These are phyloP conservation scores for Penicillium sp. DNA, from an alignment of 2,329 filamentous ascomycete genomes.

Conservation along the genomic window DNA sequence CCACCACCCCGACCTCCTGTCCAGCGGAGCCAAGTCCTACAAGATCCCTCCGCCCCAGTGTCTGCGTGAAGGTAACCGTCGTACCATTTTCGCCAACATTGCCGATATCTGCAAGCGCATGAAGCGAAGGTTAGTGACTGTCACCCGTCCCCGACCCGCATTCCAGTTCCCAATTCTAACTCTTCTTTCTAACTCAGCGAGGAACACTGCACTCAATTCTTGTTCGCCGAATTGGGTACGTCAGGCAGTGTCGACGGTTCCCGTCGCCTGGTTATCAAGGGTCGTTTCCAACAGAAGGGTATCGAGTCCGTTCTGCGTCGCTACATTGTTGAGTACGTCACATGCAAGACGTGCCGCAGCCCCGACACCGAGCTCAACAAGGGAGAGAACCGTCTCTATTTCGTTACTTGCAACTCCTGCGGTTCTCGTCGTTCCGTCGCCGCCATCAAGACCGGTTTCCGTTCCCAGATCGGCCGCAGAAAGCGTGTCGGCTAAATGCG, in stretches of 20 bases:
- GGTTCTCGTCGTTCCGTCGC: constrained; percentile 82
- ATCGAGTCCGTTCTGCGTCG: constrained; percentile 86
- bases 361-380: constrained; percentile 96
- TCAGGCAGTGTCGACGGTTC: constrained; percentile 91
- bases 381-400: constrained; percentile 98
- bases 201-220: constrained; percentile 93
- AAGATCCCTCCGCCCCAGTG: constrained; percentile 99
- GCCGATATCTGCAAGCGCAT: constrained; percentile 98
- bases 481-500: constrained; percentile 75
- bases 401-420: constrained; percentile 93
- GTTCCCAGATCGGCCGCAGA: constrained; percentile 97
- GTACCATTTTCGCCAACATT: constrained; percentile 99
- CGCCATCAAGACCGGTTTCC: constrained; percentile 99
- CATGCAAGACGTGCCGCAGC: constrained; percentile 95
- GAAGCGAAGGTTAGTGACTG: constrained; percentile 62
- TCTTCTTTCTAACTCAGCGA: constrained; percentile 55
- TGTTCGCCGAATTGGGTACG: constrained; percentile 97
- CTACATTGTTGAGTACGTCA: constrained; percentile 80
- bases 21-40: constrained; percentile 87
- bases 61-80: constrained; percentile 99
- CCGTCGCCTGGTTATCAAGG: constrained; percentile 94
- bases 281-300: constrained; percentile 99
- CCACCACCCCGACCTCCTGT: constrained; percentile 93
- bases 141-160: neutral
- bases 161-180: neutral